A percentile compares a stretch with the other conserved stretches of the same genome.
Evolutionary conservation across 2,329 filamentous ascomycete genomes (phyloP).

Genomic region (Stromatinia cepivora): DNA sequence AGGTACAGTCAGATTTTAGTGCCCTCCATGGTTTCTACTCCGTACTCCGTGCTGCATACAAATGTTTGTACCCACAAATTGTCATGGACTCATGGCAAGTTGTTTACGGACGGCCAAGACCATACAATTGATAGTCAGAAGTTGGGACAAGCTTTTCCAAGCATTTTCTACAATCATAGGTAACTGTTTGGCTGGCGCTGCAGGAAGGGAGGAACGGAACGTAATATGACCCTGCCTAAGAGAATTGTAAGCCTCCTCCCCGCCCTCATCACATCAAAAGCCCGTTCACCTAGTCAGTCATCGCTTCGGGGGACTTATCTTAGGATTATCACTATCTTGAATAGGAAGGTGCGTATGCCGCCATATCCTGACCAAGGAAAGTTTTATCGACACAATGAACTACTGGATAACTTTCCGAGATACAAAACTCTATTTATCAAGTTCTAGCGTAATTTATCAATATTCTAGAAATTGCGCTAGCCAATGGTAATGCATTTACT

Average conservation of each 20-base stretch:
- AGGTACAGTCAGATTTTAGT: background rate
- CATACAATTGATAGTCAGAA: background rate
- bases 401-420: background rate
- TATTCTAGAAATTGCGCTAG: background rate
- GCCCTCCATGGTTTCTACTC: background rate
- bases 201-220: background rate
- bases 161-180: background rate
- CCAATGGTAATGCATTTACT: background rate
- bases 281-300: background rate
- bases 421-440: background rate
- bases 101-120: background rate
- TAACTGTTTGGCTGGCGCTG: background rate
- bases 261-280: background rate
- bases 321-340: background rate
- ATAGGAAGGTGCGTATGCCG: slow-evolving; percentile 11
- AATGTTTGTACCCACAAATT: background rate
- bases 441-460: background rate
- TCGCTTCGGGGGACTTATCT: background rate
- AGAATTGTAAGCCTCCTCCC: background rate
- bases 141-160: slow-evolving; percentile 16
- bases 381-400: background rate
- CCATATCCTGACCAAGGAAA: slow-evolving; percentile 1
- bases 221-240: background rate
- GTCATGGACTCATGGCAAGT: background rate
- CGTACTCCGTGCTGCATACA: background rate